Evolutionary conservation across 106 monocot genomes (phyloP), one percentile per base, ranked within the genome.

Genomic region (Acorus calamus): DNA sequence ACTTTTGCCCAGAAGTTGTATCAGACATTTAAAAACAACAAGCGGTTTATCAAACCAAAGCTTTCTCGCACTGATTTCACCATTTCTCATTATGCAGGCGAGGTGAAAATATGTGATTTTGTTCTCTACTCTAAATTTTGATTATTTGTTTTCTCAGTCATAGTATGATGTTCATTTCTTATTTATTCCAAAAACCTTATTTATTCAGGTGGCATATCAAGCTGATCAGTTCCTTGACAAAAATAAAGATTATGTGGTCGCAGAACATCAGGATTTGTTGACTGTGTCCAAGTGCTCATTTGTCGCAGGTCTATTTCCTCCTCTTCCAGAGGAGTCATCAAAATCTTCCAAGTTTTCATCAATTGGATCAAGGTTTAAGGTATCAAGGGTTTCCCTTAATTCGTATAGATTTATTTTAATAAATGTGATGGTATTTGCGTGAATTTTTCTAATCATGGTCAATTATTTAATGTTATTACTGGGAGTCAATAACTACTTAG

Each of bases 21-120:
- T 72, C 76, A 81, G 50, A 86, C 79, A 10, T 87, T 84, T 68
- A 91, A 91, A 74, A 71, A 69, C 12, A 70, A 80, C 69, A 86
- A 91, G 61, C 59, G 86, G 56, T 84, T 91, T 66, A 74, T 49
- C 60, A 86, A 81, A 60, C 91, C 91, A 71, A 91, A 86, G 72
- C 73, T 91, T 46, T 78, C 91, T 50, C 80, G 83, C 11, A 74
- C 83, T 60, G 68, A 66, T 55, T 91, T 91, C 67, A 91, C 83
- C 50, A 87, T 91, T 60, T 67, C 42, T 69, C 91, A 91, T 68
- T 91, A 86, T 81, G 91, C 91, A 64, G 91, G 91, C 58, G 91
- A 91, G 44, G 91, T 91, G 69, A 75, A 78, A 70, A 74, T 58
- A 65, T 67, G 47, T 56, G 11, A 52, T 46, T 14, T 43, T 47